Evolutionary conservation across 2,329 filamentous ascomycete species (phyloP).

Genomic region (Hansfordia pulvinata): DNA sequence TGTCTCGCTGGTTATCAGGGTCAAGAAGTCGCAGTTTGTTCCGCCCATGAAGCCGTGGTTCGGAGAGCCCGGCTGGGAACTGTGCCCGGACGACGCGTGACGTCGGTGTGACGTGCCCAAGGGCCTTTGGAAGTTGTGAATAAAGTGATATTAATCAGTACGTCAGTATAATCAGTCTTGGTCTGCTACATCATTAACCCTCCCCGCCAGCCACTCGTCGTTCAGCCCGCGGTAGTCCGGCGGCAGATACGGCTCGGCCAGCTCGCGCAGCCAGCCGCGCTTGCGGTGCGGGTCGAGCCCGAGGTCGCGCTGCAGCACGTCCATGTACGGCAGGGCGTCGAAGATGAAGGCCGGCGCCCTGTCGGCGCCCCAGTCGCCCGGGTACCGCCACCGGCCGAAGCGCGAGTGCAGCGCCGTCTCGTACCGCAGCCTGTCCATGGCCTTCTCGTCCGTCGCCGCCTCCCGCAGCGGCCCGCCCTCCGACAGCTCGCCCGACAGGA

Average conservation of each 20-base stretch:
- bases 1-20: too few relatives aligned
- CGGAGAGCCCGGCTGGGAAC: too few relatives aligned
- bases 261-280: constrained; percentile 18
- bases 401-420: constrained; percentile 35
- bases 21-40: too few relatives aligned
- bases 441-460: constrained; percentile 27
- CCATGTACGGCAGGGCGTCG: constrained; percentile 44
- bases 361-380: constrained; percentile 32
- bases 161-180: too few relatives aligned
- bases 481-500: constrained; percentile 32
- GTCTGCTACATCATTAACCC: too few relatives aligned
- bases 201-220: constrained; percentile 20
- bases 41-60: too few relatives aligned
- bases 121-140: too few relatives aligned
- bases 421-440: not conserved
- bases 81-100: too few relatives aligned
- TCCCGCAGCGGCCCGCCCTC: not conserved
- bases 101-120: too few relatives aligned
- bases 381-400: constrained; percentile 36
- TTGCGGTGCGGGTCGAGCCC: constrained; percentile 28
- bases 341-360: constrained; percentile 41
- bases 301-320: constrained; percentile 39
- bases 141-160: too few relatives aligned
- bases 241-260: constrained; percentile 29
- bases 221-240: constrained; percentile 29